Evolutionary conservation across 805 yeast genomes (phyloP).

Genomic region (Starmerella scarabaei): DNA sequence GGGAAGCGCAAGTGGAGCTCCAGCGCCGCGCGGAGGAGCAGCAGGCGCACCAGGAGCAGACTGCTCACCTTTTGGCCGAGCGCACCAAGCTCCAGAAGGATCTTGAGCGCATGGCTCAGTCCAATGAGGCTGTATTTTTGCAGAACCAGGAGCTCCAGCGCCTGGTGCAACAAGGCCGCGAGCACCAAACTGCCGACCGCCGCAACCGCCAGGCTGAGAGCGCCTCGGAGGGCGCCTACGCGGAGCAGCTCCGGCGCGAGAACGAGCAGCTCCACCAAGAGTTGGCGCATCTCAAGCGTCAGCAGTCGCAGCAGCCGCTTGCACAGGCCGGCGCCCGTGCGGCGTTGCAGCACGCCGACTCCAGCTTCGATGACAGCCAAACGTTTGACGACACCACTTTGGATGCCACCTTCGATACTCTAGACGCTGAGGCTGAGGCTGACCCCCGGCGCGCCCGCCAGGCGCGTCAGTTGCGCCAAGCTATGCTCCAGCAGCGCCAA

Average conservation of each 20-base stretch:
- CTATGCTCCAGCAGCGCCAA: not conserved
- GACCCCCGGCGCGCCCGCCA: not conserved
- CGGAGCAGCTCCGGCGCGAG: constrained; percentile 9
- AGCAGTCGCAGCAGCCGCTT: too few species aligned
- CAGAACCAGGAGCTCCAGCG: constrained; percentile 15
- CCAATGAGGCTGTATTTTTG: constrained; percentile 19
- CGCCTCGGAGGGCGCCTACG: constrained; percentile 8
- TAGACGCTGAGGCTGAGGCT: not conserved
- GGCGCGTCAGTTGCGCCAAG: not conserved
- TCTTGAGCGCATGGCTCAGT: constrained; percentile 20
- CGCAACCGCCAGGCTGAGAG: not conserved
- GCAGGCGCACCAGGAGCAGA: constrained; percentile 18
- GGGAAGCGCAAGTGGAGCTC: constrained; percentile 28
- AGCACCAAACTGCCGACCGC: not conserved
- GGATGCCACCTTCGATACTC: not conserved
- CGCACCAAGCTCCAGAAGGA: constrained; percentile 4
- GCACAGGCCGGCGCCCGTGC: not conserved
- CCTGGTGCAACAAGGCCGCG: not conserved
- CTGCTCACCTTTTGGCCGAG: constrained; percentile 15
- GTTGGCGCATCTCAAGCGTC: not conserved
- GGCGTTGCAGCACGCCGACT: not conserved
- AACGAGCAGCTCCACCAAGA: constrained; percentile 5
- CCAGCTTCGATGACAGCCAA: not conserved
- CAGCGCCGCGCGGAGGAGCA: constrained; percentile 23
- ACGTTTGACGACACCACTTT: not conserved